Conservation (phyloP, 2,329 filamentous ascomycete species). For the Clonostachys rosea region DNA sequence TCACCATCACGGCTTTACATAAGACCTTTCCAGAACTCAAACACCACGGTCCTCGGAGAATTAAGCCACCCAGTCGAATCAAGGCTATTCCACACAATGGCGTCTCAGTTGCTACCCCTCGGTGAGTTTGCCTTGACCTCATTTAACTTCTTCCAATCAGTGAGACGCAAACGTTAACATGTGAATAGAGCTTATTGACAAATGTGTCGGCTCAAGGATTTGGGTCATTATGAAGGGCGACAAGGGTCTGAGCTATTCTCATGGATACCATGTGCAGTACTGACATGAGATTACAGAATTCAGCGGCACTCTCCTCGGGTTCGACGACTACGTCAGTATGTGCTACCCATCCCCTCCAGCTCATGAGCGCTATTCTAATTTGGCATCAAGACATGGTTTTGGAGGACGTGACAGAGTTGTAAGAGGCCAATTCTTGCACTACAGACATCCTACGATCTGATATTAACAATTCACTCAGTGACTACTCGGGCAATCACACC, state of each 20-base stretch:
- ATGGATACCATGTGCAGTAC: conserved; percentile 1
- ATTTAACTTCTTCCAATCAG: no score
- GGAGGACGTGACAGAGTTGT: conserved; percentile 97
- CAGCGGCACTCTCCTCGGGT: conserved; percentile 87
- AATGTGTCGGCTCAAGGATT: conserved; percentile 95
- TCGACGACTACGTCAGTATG: conserved; percentile 99
- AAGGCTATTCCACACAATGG: conserved; percentile 40
- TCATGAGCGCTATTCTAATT: conserved; percentile 7
- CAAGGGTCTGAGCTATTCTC: conserved; percentile 61
- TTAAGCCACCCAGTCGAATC: no score
- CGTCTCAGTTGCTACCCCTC: conserved; percentile 69
- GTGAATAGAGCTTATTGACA: conserved; percentile 86
- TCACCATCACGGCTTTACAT: no score
- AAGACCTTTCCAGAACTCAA: no score
- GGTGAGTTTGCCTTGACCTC: conserved; percentile 38
- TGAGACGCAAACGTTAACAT: background rate
- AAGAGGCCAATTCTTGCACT: background rate
- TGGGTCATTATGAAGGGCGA: conserved; percentile 99
- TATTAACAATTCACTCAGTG: conserved; percentile 45
- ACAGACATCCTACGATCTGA: conserved; percentile 1
- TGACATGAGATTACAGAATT: conserved; percentile 62
- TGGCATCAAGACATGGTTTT: conserved; percentile 81
- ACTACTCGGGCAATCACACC: conserved; percentile 82
- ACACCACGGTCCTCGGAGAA: no score
- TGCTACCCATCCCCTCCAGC: conserved; percentile 23